A percentile compares a stretch with the other conserved stretches of the same genome.
Evolutionary conservation across 495 filamentous ascomycete genomes (phyloP).

Genomic region (Tuber borchii): DNA sequence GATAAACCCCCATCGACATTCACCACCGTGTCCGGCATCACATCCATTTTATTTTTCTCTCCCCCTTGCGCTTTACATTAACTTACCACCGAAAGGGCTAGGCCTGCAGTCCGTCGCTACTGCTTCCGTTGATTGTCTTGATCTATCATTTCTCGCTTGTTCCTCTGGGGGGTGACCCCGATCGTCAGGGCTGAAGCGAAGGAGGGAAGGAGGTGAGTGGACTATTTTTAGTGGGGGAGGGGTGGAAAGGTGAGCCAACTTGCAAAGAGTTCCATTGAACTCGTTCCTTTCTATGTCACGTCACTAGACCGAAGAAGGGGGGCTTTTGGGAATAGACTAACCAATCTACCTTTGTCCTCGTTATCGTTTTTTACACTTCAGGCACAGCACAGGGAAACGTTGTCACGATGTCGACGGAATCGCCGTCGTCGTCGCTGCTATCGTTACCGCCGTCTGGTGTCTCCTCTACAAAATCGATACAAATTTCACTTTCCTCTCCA

Average conservation of each 20-base stretch:
- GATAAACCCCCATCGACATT: background rate
- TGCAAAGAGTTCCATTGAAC: background rate
- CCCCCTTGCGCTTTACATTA: background rate
- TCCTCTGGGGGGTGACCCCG: background rate
- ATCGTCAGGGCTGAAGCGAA: constrained; percentile 21
- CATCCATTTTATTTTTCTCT: background rate
- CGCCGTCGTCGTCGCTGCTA: constrained; percentile 14
- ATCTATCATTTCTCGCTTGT: background rate
- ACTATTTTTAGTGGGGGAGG: constrained; percentile 38
- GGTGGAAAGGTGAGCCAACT: constrained; percentile 31
- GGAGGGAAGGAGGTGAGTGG: constrained; percentile 11
- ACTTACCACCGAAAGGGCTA: background rate
- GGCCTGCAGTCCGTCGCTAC: background rate
- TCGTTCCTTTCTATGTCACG: constrained; percentile 15
- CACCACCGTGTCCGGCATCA: background rate
- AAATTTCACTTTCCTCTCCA: background rate
- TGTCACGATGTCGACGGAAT: constrained; percentile 6
- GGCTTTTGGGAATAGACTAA: constrained; percentile 18
- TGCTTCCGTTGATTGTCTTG: background rate
- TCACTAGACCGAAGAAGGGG: constrained; percentile 8
- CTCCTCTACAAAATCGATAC: constrained; percentile 13
- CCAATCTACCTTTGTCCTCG: constrained; percentile 7
- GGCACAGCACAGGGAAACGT: constrained; percentile 22
- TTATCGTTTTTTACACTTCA: constrained; percentile 31
- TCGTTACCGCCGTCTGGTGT: constrained; percentile 20